phyloP scores from a whole-genome alignment of 148 eudicot species.

The Persicaria maculosa region DNA sequence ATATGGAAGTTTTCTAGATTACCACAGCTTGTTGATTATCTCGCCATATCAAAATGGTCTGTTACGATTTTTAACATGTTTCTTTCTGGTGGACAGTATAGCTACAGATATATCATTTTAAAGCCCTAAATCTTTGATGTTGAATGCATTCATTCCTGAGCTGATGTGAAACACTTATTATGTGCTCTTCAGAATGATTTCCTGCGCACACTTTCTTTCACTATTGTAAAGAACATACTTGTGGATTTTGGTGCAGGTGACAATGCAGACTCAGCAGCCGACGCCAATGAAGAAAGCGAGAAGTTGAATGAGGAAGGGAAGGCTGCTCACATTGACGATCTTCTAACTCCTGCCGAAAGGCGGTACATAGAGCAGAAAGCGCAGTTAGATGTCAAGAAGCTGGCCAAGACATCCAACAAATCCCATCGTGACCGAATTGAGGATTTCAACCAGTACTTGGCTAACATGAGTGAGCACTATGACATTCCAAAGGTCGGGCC shows the following conservation, averaged over 20 bases:
- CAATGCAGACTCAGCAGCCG: constrained; percentile 21
- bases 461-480: constrained; percentile 91
- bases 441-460: constrained; percentile 90
- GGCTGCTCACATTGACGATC: constrained; percentile 37
- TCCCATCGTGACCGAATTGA: constrained; percentile 84
- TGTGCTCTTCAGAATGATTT: background rate
- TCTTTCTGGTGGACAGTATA: no score
- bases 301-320: constrained; percentile 27
- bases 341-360: constrained; percentile 84
- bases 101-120: background rate
- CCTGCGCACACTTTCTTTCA: background rate
- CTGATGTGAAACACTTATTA: background rate
- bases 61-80: background rate
- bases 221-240: background rate
- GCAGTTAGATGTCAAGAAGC: constrained; percentile 54
- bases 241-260: constrained; percentile 21
- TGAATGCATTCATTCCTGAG: background rate
- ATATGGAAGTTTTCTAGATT: background rate
- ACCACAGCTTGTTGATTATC: background rate
- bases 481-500: constrained; percentile 99
- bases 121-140: background rate
- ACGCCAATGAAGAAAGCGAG: constrained; percentile 26
- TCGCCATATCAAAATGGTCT: background rate
- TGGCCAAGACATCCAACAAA: constrained; percentile 67
- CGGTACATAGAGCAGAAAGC: constrained; percentile 90